Percentiles rank a stretch among this genome's conserved stretches.
phyloP scores from a whole-genome alignment of 2,329 filamentous ascomycete species.

The Sclerotinia minor region DNA sequence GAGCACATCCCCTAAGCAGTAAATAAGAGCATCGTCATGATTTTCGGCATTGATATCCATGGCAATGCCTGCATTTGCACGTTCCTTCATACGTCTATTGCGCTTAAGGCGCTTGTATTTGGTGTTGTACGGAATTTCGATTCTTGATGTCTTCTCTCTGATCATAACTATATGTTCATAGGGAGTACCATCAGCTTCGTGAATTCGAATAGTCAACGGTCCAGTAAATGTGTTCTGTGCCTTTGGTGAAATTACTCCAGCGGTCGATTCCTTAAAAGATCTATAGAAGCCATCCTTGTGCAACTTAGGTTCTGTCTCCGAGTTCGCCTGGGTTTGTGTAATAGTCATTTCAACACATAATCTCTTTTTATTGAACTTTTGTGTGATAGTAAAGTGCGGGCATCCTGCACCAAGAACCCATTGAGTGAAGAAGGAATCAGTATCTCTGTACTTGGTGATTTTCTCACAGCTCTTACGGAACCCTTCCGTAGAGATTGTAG shows the following conservation, averaged over 20 bases:
- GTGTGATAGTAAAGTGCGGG: slow-evolving; percentile 80
- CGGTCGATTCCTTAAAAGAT: slow-evolving; percentile 76
- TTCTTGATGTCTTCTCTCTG: slow-evolving; percentile 77
- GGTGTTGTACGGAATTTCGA: slow-evolving; percentile 97
- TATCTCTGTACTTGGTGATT: slow-evolving; percentile 72
- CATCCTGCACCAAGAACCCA: slow-evolving; percentile 90
- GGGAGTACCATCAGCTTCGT: slow-evolving; percentile 95
- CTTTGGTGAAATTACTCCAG: slow-evolving; percentile 66
- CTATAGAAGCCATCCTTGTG: slow-evolving; percentile 77
- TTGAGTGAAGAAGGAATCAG: slow-evolving; percentile 90
- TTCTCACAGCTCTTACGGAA: slow-evolving; percentile 88
- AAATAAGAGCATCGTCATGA: slow-evolving; percentile 80
- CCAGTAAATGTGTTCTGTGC: slow-evolving; percentile 85
- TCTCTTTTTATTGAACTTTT: slow-evolving; percentile 97
- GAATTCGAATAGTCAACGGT: slow-evolving; percentile 95
- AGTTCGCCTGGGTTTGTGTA: slow-evolving; percentile 64
- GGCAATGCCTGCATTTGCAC: slow-evolving; percentile 62
- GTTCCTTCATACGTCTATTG: slow-evolving; percentile 78
- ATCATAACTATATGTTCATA: slow-evolving; percentile 98
- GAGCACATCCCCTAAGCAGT: slow-evolving; percentile 89
- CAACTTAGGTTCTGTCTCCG: slow-evolving; percentile 53
- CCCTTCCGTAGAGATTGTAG: slow-evolving; percentile 67
- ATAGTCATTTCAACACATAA: slow-evolving; percentile 91
- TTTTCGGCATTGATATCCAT: slow-evolving; percentile 63
- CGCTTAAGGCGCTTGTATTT: slow-evolving; percentile 98